phyloP scores from a whole-genome alignment of 2,329 filamentous ascomycete species.

The Penicillium sp. region DNA sequence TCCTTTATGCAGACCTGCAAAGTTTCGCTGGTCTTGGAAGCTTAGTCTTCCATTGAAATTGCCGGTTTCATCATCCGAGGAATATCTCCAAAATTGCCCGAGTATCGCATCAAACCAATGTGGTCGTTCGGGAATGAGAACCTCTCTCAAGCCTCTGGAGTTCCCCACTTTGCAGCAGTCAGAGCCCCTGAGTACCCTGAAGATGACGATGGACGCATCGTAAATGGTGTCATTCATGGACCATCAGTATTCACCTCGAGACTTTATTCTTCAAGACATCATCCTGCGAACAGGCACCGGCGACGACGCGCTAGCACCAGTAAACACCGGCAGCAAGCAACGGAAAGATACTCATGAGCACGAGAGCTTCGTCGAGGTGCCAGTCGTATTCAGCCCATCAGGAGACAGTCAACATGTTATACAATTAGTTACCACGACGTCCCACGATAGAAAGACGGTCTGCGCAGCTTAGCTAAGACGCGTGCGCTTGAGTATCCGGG shows the following conservation, averaged over 20 bases:
- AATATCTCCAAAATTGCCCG: too few relatives aligned
- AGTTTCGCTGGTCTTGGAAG: too few relatives aligned
- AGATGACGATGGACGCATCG: conserved; percentile 64
- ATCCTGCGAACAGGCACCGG: conserved; percentile 69
- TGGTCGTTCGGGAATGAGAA: neutral
- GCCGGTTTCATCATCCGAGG: too few relatives aligned
- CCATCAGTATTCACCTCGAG: conserved; percentile 66
- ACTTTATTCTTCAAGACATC: conserved; percentile 79
- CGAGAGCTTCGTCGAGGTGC: conserved; percentile 35
- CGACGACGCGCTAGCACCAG: conserved; percentile 76
- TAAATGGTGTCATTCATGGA: conserved; percentile 66
- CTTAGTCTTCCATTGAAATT: too few relatives aligned
- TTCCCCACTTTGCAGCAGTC: conserved; percentile 69
- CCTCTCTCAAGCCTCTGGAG: conserved; percentile 54
- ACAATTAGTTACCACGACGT: too few relatives aligned
- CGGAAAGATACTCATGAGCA: conserved; percentile 39
- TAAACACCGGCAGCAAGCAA: conserved; percentile 49
- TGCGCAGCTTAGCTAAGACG: conserved; percentile 20
- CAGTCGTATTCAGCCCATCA: conserved; percentile 35
- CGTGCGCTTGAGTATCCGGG: conserved; percentile 27
- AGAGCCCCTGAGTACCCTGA: conserved; percentile 71
- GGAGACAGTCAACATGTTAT: conserved; percentile 18
- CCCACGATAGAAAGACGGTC: conserved; percentile 1
- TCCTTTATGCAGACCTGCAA: neutral
- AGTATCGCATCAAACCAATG: neutral